Percentiles rank a stretch among this genome's conserved stretches.
These are phyloP conservation scores for Halophytophthora polymorphica DNA, from an alignment of 352 stramenopile genomes.

Conservation along the genomic window DNA sequence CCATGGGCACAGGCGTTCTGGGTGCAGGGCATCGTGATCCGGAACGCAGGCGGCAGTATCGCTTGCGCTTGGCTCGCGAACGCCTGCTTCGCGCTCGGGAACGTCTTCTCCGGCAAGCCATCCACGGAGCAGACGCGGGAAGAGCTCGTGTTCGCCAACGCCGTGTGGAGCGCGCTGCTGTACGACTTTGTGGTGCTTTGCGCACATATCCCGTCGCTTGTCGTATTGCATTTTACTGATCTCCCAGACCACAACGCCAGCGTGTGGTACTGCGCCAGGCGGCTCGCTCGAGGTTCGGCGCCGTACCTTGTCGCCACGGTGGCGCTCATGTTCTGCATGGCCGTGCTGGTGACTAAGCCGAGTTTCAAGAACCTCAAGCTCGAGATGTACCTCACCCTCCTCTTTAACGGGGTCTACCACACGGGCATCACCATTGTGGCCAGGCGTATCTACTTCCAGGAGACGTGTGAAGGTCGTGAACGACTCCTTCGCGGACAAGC, in stretches of 20 bases:
- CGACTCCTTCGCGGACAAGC: conserved; percentile 7
- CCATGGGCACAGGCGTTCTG: too few relatives aligned
- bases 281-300: conserved; percentile 5
- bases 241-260: conserved; percentile 9
- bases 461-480: conserved; percentile 17
- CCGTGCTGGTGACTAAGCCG: conserved; percentile 4
- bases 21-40: conserved; percentile 19
- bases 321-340: conserved; percentile 15
- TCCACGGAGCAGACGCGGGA: conserved; percentile 11
- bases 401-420: conserved; percentile 19
- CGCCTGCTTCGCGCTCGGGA: conserved; percentile 23
- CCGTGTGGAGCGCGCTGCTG: conserved; percentile 27
- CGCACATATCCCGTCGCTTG: conserved; percentile 21
- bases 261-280: conserved; percentile 11
- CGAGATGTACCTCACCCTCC: conserved; percentile 27
- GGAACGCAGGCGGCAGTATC: conserved; percentile 23
- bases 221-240: conserved; percentile 17
- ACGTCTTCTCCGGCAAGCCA: conserved; percentile 16
- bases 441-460: conserved; percentile 20
- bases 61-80: conserved; percentile 23
- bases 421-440: conserved; percentile 14
- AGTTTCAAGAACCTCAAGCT: conserved; percentile 17
- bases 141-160: conserved; percentile 22
- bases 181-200: conserved; percentile 25
- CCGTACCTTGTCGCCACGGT: conserved; percentile 1